Evolutionary conservation across 306 rosid genomes (phyloP).

Genomic region (Prunus mira): DNA sequence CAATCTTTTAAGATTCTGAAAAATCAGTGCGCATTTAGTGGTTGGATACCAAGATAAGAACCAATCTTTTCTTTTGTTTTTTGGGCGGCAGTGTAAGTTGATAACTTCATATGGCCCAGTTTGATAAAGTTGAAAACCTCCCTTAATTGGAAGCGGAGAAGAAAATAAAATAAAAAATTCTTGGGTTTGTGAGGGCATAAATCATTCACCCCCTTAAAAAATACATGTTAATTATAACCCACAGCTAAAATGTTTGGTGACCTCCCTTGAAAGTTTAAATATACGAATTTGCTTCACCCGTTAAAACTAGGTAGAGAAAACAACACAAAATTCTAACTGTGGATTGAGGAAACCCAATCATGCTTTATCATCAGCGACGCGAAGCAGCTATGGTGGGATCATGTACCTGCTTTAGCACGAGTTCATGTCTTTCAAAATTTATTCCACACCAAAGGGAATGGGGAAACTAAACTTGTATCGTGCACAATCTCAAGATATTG

Average conservation of each 20-base stretch:
- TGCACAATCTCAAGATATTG: no score
- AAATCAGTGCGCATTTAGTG: no score
- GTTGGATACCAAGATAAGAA: no score
- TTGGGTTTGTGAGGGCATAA: background rate
- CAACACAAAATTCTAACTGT: background rate
- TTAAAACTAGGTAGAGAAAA: background rate
- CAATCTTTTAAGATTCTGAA: no score
- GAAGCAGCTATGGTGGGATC: background rate
- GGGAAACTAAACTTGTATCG: no score
- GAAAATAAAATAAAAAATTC: no score
- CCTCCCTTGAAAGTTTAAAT: background rate
- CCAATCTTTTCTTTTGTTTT: no score
- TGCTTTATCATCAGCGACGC: background rate
- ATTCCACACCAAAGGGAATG: background rate
- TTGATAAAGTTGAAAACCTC: no score
- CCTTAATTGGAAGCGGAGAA: no score
- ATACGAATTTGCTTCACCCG: background rate
- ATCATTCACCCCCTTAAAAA: background rate
- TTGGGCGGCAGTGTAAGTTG: no score
- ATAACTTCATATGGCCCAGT: no score
- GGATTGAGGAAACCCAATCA: background rate
- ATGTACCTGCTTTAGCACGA: background rate
- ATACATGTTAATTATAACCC: background rate
- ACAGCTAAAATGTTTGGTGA: background rate
- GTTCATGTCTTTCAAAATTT: background rate